Conservation (phyloP, 2,329 filamentous ascomycete species). For the Stemphylium beticola region DNA sequence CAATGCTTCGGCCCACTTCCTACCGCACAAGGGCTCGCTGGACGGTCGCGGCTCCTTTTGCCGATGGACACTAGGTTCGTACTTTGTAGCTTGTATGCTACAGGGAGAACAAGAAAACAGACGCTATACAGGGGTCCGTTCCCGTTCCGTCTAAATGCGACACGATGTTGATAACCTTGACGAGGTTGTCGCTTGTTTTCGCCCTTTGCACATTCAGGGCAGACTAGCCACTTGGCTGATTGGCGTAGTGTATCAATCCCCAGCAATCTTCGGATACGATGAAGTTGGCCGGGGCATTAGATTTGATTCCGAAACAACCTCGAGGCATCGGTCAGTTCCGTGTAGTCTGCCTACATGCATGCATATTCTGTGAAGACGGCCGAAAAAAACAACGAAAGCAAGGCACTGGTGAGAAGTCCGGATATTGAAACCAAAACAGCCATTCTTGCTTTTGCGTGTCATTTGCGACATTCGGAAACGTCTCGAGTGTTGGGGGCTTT, state of each 20-base stretch:
- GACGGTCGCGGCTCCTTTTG: slow-evolving; percentile 3
- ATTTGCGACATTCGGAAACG: neutral
- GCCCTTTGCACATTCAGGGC: neutral
- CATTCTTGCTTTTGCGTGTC: slow-evolving; percentile 19
- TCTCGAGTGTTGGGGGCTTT: slow-evolving; percentile 1
- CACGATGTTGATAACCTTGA: neutral
- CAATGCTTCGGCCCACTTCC: slow-evolving; percentile 2
- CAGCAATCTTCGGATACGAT: neutral
- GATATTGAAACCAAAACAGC: slow-evolving; percentile 6
- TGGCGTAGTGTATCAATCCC: neutral
- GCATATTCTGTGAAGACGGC: slow-evolving; percentile 23
- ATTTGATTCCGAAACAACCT: neutral
- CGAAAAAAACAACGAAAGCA: slow-evolving; percentile 22
- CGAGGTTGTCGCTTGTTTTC: neutral
- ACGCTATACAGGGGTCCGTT: slow-evolving; percentile 2
- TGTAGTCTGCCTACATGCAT: slow-evolving; percentile 19
- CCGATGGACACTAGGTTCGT: slow-evolving; percentile 1
- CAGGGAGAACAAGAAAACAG: neutral
- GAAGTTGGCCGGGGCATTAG: neutral
- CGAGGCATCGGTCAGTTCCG: slow-evolving; percentile 10
- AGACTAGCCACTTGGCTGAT: neutral
- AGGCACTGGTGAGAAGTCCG: slow-evolving; percentile 16
- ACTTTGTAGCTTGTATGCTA: neutral
- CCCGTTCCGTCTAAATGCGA: neutral
- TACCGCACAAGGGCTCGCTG: slow-evolving; percentile 1